These are phyloP conservation scores for Wickerhamiella bombiphila DNA, from an alignment of 805 yeast genomes.

Conservation along the genomic window DNA sequence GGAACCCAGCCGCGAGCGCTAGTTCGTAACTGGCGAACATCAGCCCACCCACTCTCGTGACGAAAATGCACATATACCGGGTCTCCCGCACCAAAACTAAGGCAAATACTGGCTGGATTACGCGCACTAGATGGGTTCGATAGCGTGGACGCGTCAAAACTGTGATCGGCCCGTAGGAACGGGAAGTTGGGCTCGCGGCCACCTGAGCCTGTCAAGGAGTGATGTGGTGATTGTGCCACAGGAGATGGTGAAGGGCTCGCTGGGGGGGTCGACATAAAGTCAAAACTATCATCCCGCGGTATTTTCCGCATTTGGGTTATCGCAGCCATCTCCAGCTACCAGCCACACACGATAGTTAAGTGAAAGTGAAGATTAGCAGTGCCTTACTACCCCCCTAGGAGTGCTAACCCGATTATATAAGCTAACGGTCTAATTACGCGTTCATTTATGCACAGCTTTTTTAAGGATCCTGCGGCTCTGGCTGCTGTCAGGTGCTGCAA, in stretches of 20 bases:
- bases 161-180: slow-evolving; percentile 23
- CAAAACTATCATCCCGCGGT: neutral
- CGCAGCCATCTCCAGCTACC: no score
- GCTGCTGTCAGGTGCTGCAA: no score
- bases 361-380: no score
- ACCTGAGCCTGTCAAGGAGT: no score
- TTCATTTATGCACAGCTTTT: no score
- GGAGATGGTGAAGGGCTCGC: neutral
- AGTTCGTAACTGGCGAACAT: slow-evolving; percentile 25
- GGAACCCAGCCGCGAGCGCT: slow-evolving; percentile 32
- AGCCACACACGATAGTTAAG: no score
- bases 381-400: no score
- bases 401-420: no score
- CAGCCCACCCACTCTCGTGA: slow-evolving; percentile 33
- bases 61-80: slow-evolving; percentile 25
- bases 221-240: neutral
- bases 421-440: no score
- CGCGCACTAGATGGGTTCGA: slow-evolving; percentile 15
- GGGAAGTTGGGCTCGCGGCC: slow-evolving; percentile 20
- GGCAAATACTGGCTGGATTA: slow-evolving; percentile 23
- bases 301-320: no score
- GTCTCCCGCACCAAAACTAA: slow-evolving; percentile 25
- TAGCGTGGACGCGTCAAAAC: slow-evolving; percentile 21
- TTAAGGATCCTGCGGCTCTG: no score
- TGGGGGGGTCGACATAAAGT: neutral